Evolutionary conservation across 83 land plant species (phyloP), one percentile per base, ranked within the genome.

Genomic region (Picea abies): DNA sequence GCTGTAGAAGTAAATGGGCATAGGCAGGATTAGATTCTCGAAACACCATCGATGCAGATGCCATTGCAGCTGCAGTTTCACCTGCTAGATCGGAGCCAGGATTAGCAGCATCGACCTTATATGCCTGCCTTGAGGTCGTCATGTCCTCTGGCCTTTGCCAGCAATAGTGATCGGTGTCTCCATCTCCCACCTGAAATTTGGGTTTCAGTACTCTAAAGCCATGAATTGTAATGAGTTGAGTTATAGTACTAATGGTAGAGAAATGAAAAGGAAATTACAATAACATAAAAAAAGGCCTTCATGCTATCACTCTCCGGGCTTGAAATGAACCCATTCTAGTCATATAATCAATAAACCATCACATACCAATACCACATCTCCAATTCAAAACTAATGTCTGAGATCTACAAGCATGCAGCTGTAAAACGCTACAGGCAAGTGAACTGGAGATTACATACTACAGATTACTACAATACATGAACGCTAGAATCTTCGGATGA

Each of bases 81-180:
- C 90, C 99, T 3, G 94, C 96, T 22, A 94, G 85, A 62, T 96
- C 97, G n/a, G 99, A 93, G 2, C 96, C 97, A 2, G 97, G 99
- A 58, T 87, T 84, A 19, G 81, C 68, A 52, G 86, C 89, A 76
- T 90, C 91, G 11, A 96, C 70, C 82, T 85, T 85, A 85, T 93
- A 93, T 2, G 97, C 94, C 63, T 81, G 84, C 62, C 99, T 84
- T 11, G 94, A 84, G 0, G 98, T 96, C 23, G 90, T 90, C 96
- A 96, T 96, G 86, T 96, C 96, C 87, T 96, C 99, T 29, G 97
- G 91, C 80, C 97, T 72, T 66, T 93, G 89, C 99, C 99, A 96
- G 66, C 97, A 96, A 25, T 84, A 81, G 83, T 96, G 99, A 81
- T 96, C 99, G 1, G 92, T 84, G 63, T 88, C 88, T 2, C 96